phyloP scores from a whole-genome alignment of 805 yeast species.

The Candida caryicola region DNA sequence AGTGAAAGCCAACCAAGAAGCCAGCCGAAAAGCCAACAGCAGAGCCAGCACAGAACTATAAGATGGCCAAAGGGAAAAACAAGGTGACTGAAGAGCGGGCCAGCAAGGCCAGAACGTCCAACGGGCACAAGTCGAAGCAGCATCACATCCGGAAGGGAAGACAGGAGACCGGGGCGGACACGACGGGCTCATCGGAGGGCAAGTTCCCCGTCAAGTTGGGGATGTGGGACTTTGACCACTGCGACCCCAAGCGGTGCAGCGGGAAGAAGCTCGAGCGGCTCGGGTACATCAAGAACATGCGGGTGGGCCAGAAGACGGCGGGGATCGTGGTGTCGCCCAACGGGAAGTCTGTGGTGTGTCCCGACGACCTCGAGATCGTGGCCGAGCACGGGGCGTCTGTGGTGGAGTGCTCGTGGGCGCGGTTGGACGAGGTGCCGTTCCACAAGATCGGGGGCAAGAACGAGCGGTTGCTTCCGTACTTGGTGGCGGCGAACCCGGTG shows the following conservation, averaged over 20 bases:
- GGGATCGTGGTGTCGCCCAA: conserved; percentile 93
- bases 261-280: conserved; percentile 91
- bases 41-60: too few species aligned
- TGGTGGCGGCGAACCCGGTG: conserved; percentile 95
- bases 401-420: conserved; percentile 98
- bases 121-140: conserved; percentile 55
- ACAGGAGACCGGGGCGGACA: conserved; percentile 29
- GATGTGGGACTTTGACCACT: conserved; percentile 99
- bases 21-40: not conserved
- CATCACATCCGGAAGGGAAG: conserved; percentile 44
- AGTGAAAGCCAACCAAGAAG: not conserved
- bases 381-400: conserved; percentile 90
- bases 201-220: conserved; percentile 82
- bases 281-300: conserved; percentile 72
- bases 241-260: conserved; percentile 96
- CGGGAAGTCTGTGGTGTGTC: conserved; percentile 87
- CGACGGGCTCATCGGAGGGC: conserved; percentile 9
- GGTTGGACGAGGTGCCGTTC: conserved; percentile 96
- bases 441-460: conserved; percentile 85
- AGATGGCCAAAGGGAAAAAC: conserved; percentile 60
- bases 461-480: conserved; percentile 84
- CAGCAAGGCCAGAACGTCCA: conserved; percentile 41
- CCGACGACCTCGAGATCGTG: conserved; percentile 74
- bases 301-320: conserved; percentile 90
- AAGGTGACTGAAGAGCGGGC: conserved; percentile 45